Evolutionary conservation across 2,329 filamentous ascomycete species (phyloP).

Genomic region (Paracoccidioides brasiliensis): DNA sequence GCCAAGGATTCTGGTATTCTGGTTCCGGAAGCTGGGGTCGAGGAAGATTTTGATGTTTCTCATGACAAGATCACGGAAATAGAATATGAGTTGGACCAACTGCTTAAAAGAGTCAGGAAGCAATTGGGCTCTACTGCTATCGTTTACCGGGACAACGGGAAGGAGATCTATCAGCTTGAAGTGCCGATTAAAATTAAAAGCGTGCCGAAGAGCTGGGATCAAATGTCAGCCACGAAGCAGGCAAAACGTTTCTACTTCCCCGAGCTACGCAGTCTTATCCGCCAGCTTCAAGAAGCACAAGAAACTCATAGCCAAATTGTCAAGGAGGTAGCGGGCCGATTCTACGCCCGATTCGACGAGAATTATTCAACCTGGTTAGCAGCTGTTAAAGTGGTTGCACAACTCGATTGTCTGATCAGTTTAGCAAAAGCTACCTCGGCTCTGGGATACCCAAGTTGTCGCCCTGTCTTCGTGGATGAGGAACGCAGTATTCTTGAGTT

Average conservation of each 20-base stretch:
- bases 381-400: conserved; percentile 78
- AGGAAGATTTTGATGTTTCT: conserved; percentile 82
- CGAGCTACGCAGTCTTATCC: conserved; percentile 68
- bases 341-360: conserved; percentile 78
- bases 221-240: conserved; percentile 86
- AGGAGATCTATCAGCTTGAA: conserved; percentile 94
- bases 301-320: conserved; percentile 87
- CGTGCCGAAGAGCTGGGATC: conserved; percentile 76
- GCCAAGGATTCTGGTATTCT: conserved; percentile 70
- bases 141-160: conserved; percentile 74
- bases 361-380: conserved; percentile 76
- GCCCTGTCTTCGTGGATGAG: conserved; percentile 74
- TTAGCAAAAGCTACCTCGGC: conserved; percentile 76
- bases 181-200: conserved; percentile 70
- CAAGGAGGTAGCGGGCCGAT: conserved; percentile 68
- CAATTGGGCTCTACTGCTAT: conserved; percentile 62
- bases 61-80: conserved; percentile 63
- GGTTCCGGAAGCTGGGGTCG: conserved; percentile 74
- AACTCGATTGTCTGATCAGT: conserved; percentile 90
- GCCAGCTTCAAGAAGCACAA: conserved; percentile 81
- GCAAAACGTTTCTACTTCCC: conserved; percentile 91
- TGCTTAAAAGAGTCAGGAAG: conserved; percentile 59
- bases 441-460: conserved; percentile 74
- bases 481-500: conserved; percentile 85
- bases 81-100: conserved; percentile 54